Evolutionary conservation across 768 basidiomycete genomes (phyloP).

Genomic region (Trametes cinnabarina): DNA sequence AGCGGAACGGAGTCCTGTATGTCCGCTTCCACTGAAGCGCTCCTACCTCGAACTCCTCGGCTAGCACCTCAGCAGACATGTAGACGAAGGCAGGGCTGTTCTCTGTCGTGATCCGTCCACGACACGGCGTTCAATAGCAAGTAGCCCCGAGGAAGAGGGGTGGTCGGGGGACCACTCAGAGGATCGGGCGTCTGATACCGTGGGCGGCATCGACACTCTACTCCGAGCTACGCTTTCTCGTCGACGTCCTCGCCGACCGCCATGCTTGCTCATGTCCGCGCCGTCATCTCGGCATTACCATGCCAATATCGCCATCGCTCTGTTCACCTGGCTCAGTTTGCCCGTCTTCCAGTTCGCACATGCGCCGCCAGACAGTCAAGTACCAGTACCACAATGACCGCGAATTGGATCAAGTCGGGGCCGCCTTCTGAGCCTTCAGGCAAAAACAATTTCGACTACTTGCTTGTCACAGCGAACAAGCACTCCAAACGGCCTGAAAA

Average conservation of each 20-base stretch:
- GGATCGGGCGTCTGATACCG: no score
- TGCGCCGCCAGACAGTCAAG: no score
- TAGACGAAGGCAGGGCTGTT: constrained; percentile 12
- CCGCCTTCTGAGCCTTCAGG: no score
- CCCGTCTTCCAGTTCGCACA: no score
- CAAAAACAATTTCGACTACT: neutral
- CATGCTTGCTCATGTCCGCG: neutral
- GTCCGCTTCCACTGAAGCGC: neutral
- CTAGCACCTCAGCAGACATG: constrained; percentile 68
- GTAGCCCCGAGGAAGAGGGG: neutral
- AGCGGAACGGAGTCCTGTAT: constrained; percentile 13
- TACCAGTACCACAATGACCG: no score
- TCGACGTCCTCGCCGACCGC: neutral
- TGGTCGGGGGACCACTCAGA: no score
- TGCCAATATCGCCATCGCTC: neutral
- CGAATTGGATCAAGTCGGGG: no score
- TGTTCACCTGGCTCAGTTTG: neutral
- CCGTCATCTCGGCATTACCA: neutral
- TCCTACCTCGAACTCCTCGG: constrained; percentile 88
- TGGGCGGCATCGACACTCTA: no score
- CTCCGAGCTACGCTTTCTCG: no score
- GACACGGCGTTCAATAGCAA: no score
- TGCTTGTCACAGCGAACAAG: neutral
- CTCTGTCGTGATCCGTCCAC: neutral
- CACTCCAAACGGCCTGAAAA: neutral